These are phyloP conservation scores for Leccinum uliginosum DNA, from an alignment of 768 basidiomycete species.

Conservation along the genomic window DNA sequence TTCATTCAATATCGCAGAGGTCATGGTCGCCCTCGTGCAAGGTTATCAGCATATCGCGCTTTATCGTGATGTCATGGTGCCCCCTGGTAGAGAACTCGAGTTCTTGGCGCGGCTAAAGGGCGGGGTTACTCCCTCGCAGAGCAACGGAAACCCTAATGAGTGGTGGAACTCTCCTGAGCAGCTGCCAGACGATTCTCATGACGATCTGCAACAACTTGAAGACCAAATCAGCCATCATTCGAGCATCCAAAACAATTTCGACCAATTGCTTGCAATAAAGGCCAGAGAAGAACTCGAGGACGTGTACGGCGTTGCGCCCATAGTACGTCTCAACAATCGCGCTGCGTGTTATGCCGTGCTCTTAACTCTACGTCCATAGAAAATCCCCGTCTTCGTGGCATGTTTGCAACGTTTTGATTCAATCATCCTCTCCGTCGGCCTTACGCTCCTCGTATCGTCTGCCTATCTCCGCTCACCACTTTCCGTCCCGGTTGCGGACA, in stretches of 20 bases:
- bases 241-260: constrained; percentile 63
- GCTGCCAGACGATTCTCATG: constrained; percentile 6
- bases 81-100: constrained; percentile 37
- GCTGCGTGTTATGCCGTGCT: not conserved
- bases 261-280: constrained; percentile 58
- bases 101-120: constrained; percentile 30
- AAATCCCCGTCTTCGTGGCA: constrained; percentile 74
- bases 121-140: constrained; percentile 1
- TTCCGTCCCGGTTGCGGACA: constrained; percentile 26
- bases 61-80: constrained; percentile 67
- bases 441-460: constrained; percentile 48
- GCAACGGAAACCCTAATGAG: constrained; percentile 6
- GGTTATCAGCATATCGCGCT: constrained; percentile 65
- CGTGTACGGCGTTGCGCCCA: constrained; percentile 73
- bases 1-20: constrained; percentile 66
- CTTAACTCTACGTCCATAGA: constrained; percentile 34
- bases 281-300: constrained; percentile 73
- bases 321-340: constrained; percentile 46
- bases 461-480: constrained; percentile 57
- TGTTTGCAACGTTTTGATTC: constrained; percentile 75
- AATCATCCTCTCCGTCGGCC: constrained; percentile 64
- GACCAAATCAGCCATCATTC: constrained; percentile 19
- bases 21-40: constrained; percentile 58
- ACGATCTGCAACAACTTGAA: constrained; percentile 20
- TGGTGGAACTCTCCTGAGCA: constrained; percentile 12